Base-by-base conservation (phyloP, 208 protist species). In the Trypanosoma lewisi region DNA sequence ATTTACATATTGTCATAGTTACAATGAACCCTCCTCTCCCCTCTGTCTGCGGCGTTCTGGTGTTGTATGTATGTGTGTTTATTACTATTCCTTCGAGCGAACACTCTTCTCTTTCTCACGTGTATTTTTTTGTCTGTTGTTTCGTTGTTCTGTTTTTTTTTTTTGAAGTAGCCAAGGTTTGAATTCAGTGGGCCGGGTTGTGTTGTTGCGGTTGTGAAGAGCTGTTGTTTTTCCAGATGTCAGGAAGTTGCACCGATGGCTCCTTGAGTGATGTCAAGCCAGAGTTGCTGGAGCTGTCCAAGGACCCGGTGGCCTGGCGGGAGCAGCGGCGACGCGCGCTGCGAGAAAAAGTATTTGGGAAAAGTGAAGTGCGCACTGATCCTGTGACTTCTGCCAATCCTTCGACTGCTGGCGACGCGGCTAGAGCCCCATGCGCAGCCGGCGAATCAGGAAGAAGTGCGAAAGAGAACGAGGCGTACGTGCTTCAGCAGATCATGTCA, bases 271-370 rank as follows among this genome's bases (percentile, higher is more conserved):
- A 91, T 36, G 87, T 94, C 0, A 88, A 94, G 34, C 84, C 84
- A 19, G 74, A 69, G 9, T 60, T 94, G 27, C 65, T 94, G 53
- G 74, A 76, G 57, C 67, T 94, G 47, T 72, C 71, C 56, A 83
- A 78, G 19, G 78, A 91, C 58, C 65, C 87, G 11, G 70, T 81
- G 34, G 75, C 67, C 6, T 94, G 87, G 85, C 76, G 80, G 16
- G 82, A 94, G 70, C 82, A 94, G 74, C 82, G 87, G 2, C 76
- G 82, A 9, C 72, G 73, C 4, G 82, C 84, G 19, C 83, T 94
- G 68, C 82, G 73, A 34, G 77, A 72, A 41, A 82, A 82, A 30
- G 87, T 94, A 17, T 94, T 89, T 60, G 74, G 80, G 16, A 34
- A 41, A 17, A 53, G 19, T 16, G 41, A 41, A 53, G 41, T 6